Evolutionary conservation across 768 basidiomycete species (phyloP).

Genomic region (Termitomyces sp.): DNA sequence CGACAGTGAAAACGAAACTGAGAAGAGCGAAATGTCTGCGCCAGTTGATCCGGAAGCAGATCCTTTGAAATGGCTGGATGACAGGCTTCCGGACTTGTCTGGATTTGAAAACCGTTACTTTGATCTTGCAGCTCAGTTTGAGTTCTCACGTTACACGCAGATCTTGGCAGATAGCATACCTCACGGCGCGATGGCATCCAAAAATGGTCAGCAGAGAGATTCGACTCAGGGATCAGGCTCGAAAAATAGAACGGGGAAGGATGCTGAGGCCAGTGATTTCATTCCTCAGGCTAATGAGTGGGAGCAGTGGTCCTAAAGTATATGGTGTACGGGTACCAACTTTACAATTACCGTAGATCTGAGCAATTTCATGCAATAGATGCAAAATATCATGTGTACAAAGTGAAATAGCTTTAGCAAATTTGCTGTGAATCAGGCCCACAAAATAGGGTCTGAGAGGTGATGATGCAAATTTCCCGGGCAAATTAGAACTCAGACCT

Average conservation of each 20-base stretch:
- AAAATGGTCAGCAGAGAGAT: neutral
- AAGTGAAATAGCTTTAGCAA: too few relatives aligned
- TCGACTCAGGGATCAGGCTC: neutral
- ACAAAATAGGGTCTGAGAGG: neutral
- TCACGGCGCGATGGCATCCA: too few relatives aligned
- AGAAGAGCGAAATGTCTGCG: neutral
- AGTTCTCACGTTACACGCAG: neutral
- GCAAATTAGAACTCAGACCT: neutral
- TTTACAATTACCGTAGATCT: neutral
- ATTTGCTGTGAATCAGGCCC: neutral
- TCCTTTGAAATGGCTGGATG: constrained; percentile 1
- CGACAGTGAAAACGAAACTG: neutral
- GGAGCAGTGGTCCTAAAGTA: too few relatives aligned
- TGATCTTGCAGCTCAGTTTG: constrained; percentile 1
- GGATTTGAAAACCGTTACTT: neutral
- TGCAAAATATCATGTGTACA: too few relatives aligned
- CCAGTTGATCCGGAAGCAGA: neutral
- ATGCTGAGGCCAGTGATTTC: too few relatives aligned
- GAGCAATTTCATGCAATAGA: neutral
- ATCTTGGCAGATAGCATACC: neutral
- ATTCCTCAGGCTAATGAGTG: too few relatives aligned
- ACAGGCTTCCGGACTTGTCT: constrained; percentile 4
- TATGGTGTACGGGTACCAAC: too few relatives aligned
- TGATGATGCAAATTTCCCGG: neutral
- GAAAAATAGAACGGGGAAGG: neutral